Base-by-base conservation (phyloP, 129 eudicot genomes). In the Lactuca saligna region DNA sequence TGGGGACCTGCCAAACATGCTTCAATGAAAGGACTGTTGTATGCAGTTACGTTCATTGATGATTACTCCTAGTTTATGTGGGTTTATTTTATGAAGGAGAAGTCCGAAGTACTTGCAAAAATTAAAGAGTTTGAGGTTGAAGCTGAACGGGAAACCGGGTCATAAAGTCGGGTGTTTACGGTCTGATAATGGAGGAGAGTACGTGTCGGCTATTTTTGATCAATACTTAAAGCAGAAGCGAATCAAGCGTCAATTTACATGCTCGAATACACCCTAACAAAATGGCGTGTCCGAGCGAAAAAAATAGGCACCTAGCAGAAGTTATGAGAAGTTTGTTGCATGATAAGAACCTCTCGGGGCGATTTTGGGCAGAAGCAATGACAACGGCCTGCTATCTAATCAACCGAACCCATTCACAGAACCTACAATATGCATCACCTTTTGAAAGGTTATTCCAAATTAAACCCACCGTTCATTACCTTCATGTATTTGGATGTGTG, bases 1-100 rank as follows among this genome's bases (percentile, higher is more conserved):
- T 71, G 65, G 44, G 76, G 76, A 0, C 58, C 58, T 3, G 31
- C 48, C 5, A 44, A 37, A 44, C 61, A 54, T 37, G 20, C 67
- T 0, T 71, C 67, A 10, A 20, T 20, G 1, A 20, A 20, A 20
- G 25, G 25, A 20, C 1, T 7, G 15, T 6, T 46, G 16, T 70
- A 42, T 8, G 14, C 35, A 13, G 46, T 54, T 12, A 11, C 41
- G 5, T 61, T 61, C 15, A 38, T 61, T 13, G 66, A 61, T 35
- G 66, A 61, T 31, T 61, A 25, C 14, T 32, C 66, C 4, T 6
- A 31, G 0, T 32, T 8, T 37, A 14, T 31, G 3, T 61, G 49
- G 57, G 13, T 70, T 0, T 58, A 59, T 20, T 46, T 70, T 17
- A 8, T 56, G 44, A 69, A 38, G 4, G 56, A 70, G 12, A 57